Conservation (phyloP, 164 flowering plant genomes). For the Magnolia officinalis region DNA sequence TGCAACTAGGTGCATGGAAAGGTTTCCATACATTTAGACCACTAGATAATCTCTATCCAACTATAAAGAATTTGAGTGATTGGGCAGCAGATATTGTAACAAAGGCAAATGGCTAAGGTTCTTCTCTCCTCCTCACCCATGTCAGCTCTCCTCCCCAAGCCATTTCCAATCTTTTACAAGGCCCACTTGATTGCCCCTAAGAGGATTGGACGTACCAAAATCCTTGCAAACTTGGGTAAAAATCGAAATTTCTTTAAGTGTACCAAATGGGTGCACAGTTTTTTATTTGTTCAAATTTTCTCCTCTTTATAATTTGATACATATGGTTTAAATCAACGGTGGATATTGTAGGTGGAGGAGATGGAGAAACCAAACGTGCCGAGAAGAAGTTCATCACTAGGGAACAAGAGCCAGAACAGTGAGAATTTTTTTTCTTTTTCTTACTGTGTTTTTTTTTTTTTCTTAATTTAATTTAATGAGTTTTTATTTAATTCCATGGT, state of each 20-base stretch:
- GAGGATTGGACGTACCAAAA: conserved; percentile 24
- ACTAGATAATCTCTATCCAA: neutral
- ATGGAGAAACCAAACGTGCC: conserved; percentile 49
- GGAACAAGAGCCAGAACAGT: conserved; percentile 94
- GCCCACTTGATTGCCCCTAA: conserved; percentile 18
- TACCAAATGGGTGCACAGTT: neutral
- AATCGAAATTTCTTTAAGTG: neutral
- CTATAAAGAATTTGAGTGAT: neutral
- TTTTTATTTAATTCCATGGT: neutral
- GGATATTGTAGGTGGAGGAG: conserved; percentile 54
- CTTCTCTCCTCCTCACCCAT: conserved; percentile 34
- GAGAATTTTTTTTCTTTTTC: conserved; percentile 24
- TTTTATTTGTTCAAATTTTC: neutral
- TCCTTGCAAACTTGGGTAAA: conserved; percentile 52
- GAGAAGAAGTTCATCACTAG: conserved; percentile 87
- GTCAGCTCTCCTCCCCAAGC: conserved; percentile 18
- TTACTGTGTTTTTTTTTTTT: neutral
- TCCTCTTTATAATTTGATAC: neutral
- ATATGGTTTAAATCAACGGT: conserved; percentile 1
- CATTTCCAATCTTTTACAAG: conserved; percentile 11
- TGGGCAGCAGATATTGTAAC: neutral
- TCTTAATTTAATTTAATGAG: neutral
- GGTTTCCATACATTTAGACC: too few relatives aligned
- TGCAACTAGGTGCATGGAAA: too few relatives aligned
- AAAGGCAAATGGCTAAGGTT: conserved; percentile 25